phyloP scores from a whole-genome alignment of 768 basidiomycete species.

The Boletus speciosus region DNA sequence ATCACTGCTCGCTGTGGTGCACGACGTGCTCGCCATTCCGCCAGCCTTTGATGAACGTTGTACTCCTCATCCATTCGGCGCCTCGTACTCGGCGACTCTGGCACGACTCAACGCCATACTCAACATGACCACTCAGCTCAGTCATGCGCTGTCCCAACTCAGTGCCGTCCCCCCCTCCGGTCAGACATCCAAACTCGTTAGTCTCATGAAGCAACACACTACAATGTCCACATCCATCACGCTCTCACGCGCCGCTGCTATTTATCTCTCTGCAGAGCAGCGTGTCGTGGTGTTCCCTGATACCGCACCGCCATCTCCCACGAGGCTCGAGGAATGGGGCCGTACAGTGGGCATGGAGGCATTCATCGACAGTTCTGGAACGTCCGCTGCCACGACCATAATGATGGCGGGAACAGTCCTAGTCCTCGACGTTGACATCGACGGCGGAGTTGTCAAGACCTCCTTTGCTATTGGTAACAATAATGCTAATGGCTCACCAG shows the following conservation, averaged over 20 bases:
- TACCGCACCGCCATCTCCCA: constrained; percentile 25
- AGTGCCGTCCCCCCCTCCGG: constrained; percentile 46
- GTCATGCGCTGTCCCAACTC: constrained; percentile 47
- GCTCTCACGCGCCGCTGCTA: constrained; percentile 20
- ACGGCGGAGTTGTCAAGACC: constrained; percentile 54
- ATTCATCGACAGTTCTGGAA: constrained; percentile 59
- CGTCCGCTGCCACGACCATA: constrained; percentile 42
- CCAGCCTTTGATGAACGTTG: constrained; percentile 13
- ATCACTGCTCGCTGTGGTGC: constrained; percentile 25
- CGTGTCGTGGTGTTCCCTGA: constrained; percentile 27
- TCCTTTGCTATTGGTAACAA: constrained; percentile 58
- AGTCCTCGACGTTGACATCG: constrained; percentile 72
- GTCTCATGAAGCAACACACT: constrained; percentile 63
- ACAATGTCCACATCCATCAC: constrained; percentile 33
- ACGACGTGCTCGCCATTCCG: constrained; percentile 25
- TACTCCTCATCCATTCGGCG: constrained; percentile 27
- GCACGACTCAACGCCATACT: constrained; percentile 49
- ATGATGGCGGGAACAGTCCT: constrained; percentile 78
- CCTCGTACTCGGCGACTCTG: constrained; percentile 14
- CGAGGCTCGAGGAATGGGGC: constrained; percentile 58
- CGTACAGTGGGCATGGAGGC: constrained; percentile 67
- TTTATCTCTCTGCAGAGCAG: constrained; percentile 19
- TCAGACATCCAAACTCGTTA: constrained; percentile 64
- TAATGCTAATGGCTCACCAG: constrained; percentile 45
- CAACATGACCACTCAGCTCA: constrained; percentile 49